A percentile compares a stretch with the other conserved stretches of the same genome.
Evolutionary conservation across 164 flowering plant genomes (phyloP).

Genomic region (Macadamia integrifolia): DNA sequence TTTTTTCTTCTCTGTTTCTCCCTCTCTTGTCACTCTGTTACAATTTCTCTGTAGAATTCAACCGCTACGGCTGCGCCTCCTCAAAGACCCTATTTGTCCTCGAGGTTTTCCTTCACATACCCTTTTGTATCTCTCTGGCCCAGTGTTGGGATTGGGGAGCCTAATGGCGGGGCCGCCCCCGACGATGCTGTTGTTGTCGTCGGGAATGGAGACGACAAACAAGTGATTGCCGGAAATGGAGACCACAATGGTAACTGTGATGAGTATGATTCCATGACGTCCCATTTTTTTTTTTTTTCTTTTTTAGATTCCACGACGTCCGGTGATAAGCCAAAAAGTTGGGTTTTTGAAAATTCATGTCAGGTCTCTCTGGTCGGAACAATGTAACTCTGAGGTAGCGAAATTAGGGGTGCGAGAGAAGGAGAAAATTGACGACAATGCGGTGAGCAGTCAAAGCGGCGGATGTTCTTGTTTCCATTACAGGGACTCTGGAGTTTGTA

Average conservation of each 20-base stretch:
- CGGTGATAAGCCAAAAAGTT: slow-evolving; percentile 34
- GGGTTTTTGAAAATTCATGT: slow-evolving; percentile 70
- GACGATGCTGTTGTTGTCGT: slow-evolving; percentile 48
- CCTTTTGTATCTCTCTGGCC: slow-evolving; percentile 61
- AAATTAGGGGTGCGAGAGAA: slow-evolving; percentile 10
- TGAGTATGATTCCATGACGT: not conserved
- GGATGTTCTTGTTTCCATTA: slow-evolving; percentile 21
- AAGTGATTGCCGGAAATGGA: not conserved
- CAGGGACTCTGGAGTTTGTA: slow-evolving; percentile 15
- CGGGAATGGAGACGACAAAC: slow-evolving; percentile 10
- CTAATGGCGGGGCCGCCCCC: slow-evolving; percentile 26
- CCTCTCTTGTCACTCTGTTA: not conserved
- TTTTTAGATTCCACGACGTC: not conserved
- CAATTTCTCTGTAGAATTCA: slow-evolving; percentile 24
- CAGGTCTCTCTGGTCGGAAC: slow-evolving; percentile 40
- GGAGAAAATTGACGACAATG: not conserved
- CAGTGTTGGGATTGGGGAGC: slow-evolving; percentile 4
- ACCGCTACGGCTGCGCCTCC: slow-evolving; percentile 9
- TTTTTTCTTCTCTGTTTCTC: too few relatives aligned
- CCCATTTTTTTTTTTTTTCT: too few relatives aligned
- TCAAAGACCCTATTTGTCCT: slow-evolving; percentile 15
- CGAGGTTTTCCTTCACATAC: slow-evolving; percentile 43
- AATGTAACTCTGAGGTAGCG: slow-evolving; percentile 11
- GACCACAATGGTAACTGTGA: not conserved
- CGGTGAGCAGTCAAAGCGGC: not conserved